Evolutionary conservation across 805 yeast species (phyloP), one percentile per base, ranked within the genome.

Genomic region (Maudiozyma bulderi): DNA sequence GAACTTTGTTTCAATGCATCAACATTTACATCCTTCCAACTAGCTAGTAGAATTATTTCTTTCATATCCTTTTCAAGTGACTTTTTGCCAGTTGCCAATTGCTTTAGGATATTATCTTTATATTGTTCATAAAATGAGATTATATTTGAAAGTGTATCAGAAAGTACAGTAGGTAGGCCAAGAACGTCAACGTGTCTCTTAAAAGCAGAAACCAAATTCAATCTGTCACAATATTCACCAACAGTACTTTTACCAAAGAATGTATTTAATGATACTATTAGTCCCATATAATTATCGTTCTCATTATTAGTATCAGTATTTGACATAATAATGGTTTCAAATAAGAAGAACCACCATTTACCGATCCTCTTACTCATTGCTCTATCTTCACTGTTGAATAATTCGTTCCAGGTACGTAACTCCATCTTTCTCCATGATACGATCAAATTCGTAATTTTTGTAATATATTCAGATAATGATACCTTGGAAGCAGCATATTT

Each of bases 21-120:
- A 42, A 89, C 79, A 59, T 93, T 95, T 10, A 89, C 90, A 68
- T 93, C 99, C 57, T 90, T 89, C 98, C 98, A 95, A 59, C 96
- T 86, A 1, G 99, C 97, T 13, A 93, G 72, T 43, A 87, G 68
- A 41, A 93, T 88, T 3, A 89, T 82, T 50, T 93, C 99, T 35
- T 80, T 74, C 9, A 93, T 77, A 45, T 88, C 88, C 60, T 90
- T 91, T 50, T 82, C 87, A 35, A 91, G 68, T 3, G 67, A 64
- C 57, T 75, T 78, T 62, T 74, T 81, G 1, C 74, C 73, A 1
- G 60, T 59, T 0, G 56, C 57, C 8, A 89, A 60, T 9, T 68
- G 64, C 0, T 74, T 76, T 1, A 64, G 61, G n/a, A 91, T 69
- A 1, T 62, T 56, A 0, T 76, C 71, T 3, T 65, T 48, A 58